Evolutionary conservation across 768 basidiomycete species (phyloP).

Genomic region (Boletus sp.): DNA sequence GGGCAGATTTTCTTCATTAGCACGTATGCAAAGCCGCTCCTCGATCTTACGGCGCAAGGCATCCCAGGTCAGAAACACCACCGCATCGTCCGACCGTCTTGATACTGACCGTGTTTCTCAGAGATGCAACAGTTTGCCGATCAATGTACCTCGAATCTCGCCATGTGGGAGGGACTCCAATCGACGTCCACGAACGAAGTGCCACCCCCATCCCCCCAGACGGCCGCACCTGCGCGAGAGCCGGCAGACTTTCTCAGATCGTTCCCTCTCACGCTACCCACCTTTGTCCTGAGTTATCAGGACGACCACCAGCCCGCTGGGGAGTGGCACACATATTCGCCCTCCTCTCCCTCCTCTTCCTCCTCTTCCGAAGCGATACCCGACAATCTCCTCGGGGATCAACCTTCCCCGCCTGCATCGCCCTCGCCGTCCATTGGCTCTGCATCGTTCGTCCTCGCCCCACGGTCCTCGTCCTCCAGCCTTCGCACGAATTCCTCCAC

Average conservation of each 20-base stretch:
- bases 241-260: slow-evolving; percentile 50
- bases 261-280: slow-evolving; percentile 57
- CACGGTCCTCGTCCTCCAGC: slow-evolving; percentile 32
- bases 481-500: slow-evolving; percentile 19
- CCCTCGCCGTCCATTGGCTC: slow-evolving; percentile 31
- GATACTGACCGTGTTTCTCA: slow-evolving; percentile 28
- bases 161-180: slow-evolving; percentile 60
- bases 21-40: slow-evolving; percentile 78
- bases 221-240: slow-evolving; percentile 30
- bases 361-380: slow-evolving; percentile 29
- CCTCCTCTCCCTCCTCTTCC: slow-evolving; percentile 31
- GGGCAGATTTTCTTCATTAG: slow-evolving; percentile 90
- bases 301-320: slow-evolving; percentile 22
- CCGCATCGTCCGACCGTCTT: neutral
- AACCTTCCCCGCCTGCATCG: slow-evolving; percentile 27
- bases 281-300: slow-evolving; percentile 32
- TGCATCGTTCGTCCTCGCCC: slow-evolving; percentile 23
- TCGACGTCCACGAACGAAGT: slow-evolving; percentile 30
- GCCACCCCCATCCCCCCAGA: neutral
- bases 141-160: slow-evolving; percentile 68
- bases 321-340: slow-evolving; percentile 29
- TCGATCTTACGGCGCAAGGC: slow-evolving; percentile 68
- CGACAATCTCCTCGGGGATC: slow-evolving; percentile 21
- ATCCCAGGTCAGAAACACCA: slow-evolving; percentile 59
- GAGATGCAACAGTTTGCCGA: slow-evolving; percentile 68